Conservation (phyloP, 495 filamentous ascomycete genomes). For the Pseudomonodictys pantanalensis region DNA sequence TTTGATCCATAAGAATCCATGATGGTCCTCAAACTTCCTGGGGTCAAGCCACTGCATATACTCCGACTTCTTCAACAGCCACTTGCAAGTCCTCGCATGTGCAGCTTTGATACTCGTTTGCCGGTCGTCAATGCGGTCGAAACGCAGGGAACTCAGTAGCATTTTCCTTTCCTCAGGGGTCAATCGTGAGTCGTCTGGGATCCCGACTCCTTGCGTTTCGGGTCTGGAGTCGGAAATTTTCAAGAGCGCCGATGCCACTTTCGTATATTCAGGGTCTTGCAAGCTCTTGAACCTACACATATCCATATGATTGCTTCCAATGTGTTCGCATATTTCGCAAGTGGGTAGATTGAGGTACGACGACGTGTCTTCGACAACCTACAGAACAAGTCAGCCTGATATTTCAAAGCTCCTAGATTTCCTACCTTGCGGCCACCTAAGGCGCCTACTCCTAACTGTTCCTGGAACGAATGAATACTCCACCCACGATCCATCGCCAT, state of each 20-base stretch:
- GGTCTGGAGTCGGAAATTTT: no score
- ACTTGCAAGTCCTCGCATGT: conserved; percentile 37
- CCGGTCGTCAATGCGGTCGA: conserved; percentile 38
- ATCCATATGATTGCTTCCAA: conserved; percentile 42
- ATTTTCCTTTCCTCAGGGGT: conserved; percentile 3
- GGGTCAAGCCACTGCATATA: conserved; percentile 26
- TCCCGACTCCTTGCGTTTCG: no score
- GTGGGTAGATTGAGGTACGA: conserved; percentile 34
- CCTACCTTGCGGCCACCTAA: conserved; percentile 35
- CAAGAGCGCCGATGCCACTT: conserved; percentile 35
- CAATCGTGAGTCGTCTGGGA: no score
- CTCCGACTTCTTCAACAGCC: conserved; percentile 24
- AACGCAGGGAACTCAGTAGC: conserved; percentile 21
- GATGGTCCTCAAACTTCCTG: conserved; percentile 3
- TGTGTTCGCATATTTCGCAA: conserved; percentile 37
- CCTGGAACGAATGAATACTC: conserved; percentile 44
- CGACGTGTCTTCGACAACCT: conserved; percentile 44
- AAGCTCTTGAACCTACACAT: conserved; percentile 45
- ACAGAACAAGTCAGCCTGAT: conserved; percentile 2
- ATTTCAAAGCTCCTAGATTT: neutral
- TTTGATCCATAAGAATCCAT: conserved; percentile 34
- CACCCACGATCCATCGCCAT: conserved; percentile 35
- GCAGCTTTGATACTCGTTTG: conserved; percentile 41
- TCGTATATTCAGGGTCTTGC: conserved; percentile 38
- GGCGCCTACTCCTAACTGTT: conserved; percentile 28